These are phyloP conservation scores for Leucosporidium creatinivorum DNA, from an alignment of 768 basidiomycete genomes.

Conservation along the genomic window DNA sequence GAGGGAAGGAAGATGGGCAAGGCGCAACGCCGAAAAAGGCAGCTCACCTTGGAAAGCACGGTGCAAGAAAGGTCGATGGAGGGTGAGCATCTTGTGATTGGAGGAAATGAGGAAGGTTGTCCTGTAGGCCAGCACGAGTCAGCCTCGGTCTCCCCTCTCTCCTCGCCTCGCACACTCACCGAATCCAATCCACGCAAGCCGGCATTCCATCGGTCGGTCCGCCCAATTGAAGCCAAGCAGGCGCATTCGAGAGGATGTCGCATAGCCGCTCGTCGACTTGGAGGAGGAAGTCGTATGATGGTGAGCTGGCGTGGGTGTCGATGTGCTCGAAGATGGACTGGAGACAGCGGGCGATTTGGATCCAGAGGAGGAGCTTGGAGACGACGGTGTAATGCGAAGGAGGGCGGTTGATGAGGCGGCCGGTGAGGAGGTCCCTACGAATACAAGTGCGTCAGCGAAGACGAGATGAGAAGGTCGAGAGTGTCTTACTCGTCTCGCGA, in stretches of 20 bases:
- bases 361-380: slow-evolving; percentile 3
- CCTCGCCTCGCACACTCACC: neutral
- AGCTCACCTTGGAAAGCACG: slow-evolving; percentile 8
- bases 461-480: too few relatives aligned
- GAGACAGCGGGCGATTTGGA: slow-evolving; percentile 15
- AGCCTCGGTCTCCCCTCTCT: too few relatives aligned
- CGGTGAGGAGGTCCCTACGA: slow-evolving; percentile 15
- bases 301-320: slow-evolving; percentile 6
- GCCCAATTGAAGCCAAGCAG: slow-evolving; percentile 8
- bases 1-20: slow-evolving; percentile 7
- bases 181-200: slow-evolving; percentile 1
- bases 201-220: slow-evolving; percentile 9
- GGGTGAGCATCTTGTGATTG: slow-evolving; percentile 6
- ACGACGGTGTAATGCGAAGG: slow-evolving; percentile 9
- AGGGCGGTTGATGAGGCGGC: slow-evolving; percentile 7
- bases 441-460: too few relatives aligned
- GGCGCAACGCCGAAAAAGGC: neutral
- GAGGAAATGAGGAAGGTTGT: slow-evolving; percentile 7
- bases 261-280: slow-evolving; percentile 27
- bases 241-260: slow-evolving; percentile 9
- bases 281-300: slow-evolving; percentile 6
- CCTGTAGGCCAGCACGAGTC: neutral
- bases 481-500: slow-evolving; percentile 11
- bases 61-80: slow-evolving; percentile 13
- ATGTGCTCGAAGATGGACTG: slow-evolving; percentile 14